Evolutionary conservation across 345 rosid species (phyloP), one percentile per base, ranked within the genome.

Genomic region (Citrus maxima): DNA sequence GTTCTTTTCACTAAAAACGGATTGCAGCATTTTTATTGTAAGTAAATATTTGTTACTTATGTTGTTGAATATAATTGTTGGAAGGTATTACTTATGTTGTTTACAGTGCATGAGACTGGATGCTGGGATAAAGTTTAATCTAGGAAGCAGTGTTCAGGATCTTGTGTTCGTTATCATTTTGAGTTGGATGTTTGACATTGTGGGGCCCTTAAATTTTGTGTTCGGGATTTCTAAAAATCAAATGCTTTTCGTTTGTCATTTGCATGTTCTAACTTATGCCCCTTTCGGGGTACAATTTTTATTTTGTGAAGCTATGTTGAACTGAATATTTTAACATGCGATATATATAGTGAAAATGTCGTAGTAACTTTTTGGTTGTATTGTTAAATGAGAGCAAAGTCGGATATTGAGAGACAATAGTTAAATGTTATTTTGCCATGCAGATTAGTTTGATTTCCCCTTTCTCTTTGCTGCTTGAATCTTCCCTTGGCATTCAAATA

Each of bases 1-100:
- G 90, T 93, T 54, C 87, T 96, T 93, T 82, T 96, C 99, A 65
- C 88, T 73, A 21, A 96, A 93, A 86, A 93, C 98, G 0, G 99
- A 96, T 83, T 96, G 98, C 86, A 87, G 99, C 83, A 82, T 93
- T 55, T 93, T 96, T 80, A 93, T 90, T 88, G 98, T 96, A 75
- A 89, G 94, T 18, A 54, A 54, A 54, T 6, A 51, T 16, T 16
- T 22, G 6, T 5, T 54, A 18, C 58, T 54, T 54, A 19, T 54
- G 58, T 19, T 18, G 6, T 54, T 54, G 58, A 18, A 54, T 51
- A 54, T 19, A 54, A 54, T 18, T 5, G 22, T 54, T 54, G 21
- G 58, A 18, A 54, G 58, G 7, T 18, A 54, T 18, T 54, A 5
- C 58, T 18, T 54, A 18, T 35, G 40, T 46, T 7, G 10, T 63